Base-by-base conservation (phyloP, 495 filamentous ascomycete genomes). In the Penicillium tannophilum region DNA sequence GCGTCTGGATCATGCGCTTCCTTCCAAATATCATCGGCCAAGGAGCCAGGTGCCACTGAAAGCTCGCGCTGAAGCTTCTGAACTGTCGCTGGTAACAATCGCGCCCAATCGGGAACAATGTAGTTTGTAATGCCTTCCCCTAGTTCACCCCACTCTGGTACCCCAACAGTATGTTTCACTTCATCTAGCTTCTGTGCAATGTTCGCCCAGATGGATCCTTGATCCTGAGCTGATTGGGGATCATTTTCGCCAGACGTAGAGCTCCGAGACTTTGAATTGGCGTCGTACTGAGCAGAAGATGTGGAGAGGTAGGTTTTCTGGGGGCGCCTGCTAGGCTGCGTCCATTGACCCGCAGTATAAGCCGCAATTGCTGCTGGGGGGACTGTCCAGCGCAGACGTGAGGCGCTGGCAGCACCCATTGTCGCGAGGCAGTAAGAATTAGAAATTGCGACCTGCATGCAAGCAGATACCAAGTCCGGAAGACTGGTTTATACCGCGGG, bases 11-110 rank as follows among this genome's bases (percentile, higher is more conserved):
- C 90, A 41, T 89, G 86, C 3, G 94, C 90, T 64, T 98, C 94
- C 58, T 80, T 78, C 94, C 94, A 98, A 44, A 98, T 94, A 48
- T 96, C 90, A 55, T 92, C 87, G 33, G 94, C 90, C 16, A 98
- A 78, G 4, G 91, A 94, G 5, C 91, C 93, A 3, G 91, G 89
- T 0, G 86, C 82, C 83, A 93, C 86, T 20, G 89, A 92, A 12
- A 97, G 81, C 76, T 98, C 93, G 23, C 84, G 82, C 62, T 96
- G 92, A 2, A 98, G 83, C 70, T 97, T 97, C 52, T 84, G 82
- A 14, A 93, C 76, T 55, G 89, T 92, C 26, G 76, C 88, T 4
- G 93, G 93, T 7, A 98, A 74, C 17, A 82, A 70, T 47, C 84
- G 84, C 19, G 87, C 84, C 94, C 94, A 98, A 6, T 90, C 86